Evolutionary conservation across 257 asterid species (phyloP), one percentile per base, ranked within the genome.

Genomic region (Nicotiana undulata): DNA sequence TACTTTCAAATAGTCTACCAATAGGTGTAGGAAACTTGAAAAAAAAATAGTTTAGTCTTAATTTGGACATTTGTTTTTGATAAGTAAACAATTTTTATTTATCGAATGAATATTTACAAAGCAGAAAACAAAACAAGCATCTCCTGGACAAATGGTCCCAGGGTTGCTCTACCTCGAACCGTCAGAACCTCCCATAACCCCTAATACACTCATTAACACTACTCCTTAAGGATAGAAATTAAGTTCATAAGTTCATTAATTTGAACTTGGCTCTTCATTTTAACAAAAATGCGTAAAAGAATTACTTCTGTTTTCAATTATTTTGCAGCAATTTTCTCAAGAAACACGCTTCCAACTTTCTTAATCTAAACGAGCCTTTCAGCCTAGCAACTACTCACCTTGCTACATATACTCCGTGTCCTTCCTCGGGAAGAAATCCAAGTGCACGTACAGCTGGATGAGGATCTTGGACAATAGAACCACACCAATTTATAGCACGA

Each of bases 401-500:
- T 44, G 99, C 91, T 79, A 94, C 99, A 83, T 96, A 96, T 58
- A 96, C 99, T 1, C 99, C 98, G 68, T 96, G 99, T 80, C 99
- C 99, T 85, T 96, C 98, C 79, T 91, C 91, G 32, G 99, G 99
- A 68, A 96, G 92, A 88, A 88, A 96, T 77, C 99, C 99, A 84
- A 96, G 99, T 81, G 98, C 97, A 81, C 98, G 96, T 18, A 96
- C 99, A 37, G 98, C 98, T 15, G 94, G 82, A 86, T 96, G 98
- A 76, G 99, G 97, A 80, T 94, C 97, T 83, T 96, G 99, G 24
- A 96, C 92, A 81, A 92, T 91, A 87, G 93, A 89, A 13, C 99
- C 99, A 77, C 98, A 94, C 99, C 99, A 96, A 85, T 91, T 92
- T 80, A 94, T 86, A 58, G 93, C 98, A 59, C 95, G 95, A 37